phyloP scores from a whole-genome alignment of 345 rosid species.

The Ceriops decandra region DNA sequence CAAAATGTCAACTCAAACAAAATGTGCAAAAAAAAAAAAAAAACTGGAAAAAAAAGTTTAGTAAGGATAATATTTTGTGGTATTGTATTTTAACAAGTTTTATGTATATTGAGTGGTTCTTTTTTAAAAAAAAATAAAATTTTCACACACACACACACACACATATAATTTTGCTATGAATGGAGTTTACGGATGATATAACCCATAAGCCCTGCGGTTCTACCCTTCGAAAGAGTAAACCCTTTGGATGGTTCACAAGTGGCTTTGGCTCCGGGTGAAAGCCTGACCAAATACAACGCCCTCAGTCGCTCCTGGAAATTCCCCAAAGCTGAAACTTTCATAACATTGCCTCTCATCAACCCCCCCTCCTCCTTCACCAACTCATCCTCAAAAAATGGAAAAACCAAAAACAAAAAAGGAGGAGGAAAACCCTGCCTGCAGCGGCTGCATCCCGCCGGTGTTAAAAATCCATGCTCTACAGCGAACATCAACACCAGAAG shows the following conservation, averaged over 20 bases:
- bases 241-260: conserved; percentile 76
- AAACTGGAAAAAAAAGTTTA: too few species aligned
- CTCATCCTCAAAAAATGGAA: conserved; percentile 12
- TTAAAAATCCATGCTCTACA: conserved; percentile 46
- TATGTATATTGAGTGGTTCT: too few species aligned
- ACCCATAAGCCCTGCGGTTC: too few species aligned
- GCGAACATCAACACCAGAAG: conserved; percentile 63
- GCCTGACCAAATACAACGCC: conserved; percentile 65
- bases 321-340: conserved; percentile 76
- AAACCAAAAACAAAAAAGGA: too few species aligned
- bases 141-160: too few species aligned
- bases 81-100: too few species aligned
- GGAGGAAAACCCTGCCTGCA: conserved; percentile 31
- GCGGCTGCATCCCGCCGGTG: conserved; percentile 17
- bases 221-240: conserved; percentile 25
- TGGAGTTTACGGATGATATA: too few species aligned
- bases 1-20: too few species aligned
- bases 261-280: conserved; percentile 73
- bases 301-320: conserved; percentile 85
- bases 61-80: too few species aligned
- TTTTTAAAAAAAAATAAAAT: too few species aligned
- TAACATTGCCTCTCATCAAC: conserved; percentile 83
- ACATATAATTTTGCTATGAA: too few species aligned
- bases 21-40: too few species aligned
- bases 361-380: conserved; percentile 44